Conservation (phyloP, 345 rosid species). For the Rhizophora mangle region DNA sequence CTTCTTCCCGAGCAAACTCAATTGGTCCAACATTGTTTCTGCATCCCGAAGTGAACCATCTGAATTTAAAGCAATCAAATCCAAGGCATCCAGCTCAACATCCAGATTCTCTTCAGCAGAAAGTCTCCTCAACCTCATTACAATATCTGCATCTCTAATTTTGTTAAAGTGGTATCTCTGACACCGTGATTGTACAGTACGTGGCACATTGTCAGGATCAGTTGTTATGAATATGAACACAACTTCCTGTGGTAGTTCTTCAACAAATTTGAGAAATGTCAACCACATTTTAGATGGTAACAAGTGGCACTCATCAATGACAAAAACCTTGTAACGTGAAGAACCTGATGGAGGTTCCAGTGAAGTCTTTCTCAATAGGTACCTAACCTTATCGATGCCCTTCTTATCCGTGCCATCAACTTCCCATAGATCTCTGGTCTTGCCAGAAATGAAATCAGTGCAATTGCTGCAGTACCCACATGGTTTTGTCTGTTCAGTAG, state of each 20-base stretch:
- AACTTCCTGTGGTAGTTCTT: slow-evolving; percentile 65
- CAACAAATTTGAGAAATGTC: slow-evolving; percentile 85
- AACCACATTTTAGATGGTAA: slow-evolving; percentile 86
- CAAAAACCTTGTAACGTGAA: slow-evolving; percentile 60
- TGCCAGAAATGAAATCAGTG: slow-evolving; percentile 68
- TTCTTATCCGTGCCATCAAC: slow-evolving; percentile 72
- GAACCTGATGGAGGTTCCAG: slow-evolving; percentile 43
- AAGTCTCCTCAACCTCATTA: slow-evolving; percentile 59
- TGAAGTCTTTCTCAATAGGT: slow-evolving; percentile 56
- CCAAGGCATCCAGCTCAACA: slow-evolving; percentile 83
- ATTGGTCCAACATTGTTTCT: slow-evolving; percentile 94
- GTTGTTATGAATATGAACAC: slow-evolving; percentile 88
- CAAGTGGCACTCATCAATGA: slow-evolving; percentile 90
- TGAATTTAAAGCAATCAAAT: slow-evolving; percentile 84
- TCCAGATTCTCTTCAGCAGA: slow-evolving; percentile 74
- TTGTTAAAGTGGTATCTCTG: slow-evolving; percentile 89
- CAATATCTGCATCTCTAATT: slow-evolving; percentile 81
- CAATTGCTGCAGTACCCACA: slow-evolving; percentile 85
- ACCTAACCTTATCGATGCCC: slow-evolving; percentile 59
- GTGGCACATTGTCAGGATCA: slow-evolving; percentile 89
- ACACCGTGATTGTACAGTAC: slow-evolving; percentile 90
- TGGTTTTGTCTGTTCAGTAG: slow-evolving; percentile 69
- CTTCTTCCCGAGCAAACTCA: slow-evolving; percentile 87
- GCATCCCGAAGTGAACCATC: slow-evolving; percentile 99
- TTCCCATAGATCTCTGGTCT: slow-evolving; percentile 62